A percentile compares a stretch with the other conserved stretches of the same genome.
Evolutionary conservation across 768 basidiomycete genomes (phyloP).

Genomic region (Leccinum boreale): DNA sequence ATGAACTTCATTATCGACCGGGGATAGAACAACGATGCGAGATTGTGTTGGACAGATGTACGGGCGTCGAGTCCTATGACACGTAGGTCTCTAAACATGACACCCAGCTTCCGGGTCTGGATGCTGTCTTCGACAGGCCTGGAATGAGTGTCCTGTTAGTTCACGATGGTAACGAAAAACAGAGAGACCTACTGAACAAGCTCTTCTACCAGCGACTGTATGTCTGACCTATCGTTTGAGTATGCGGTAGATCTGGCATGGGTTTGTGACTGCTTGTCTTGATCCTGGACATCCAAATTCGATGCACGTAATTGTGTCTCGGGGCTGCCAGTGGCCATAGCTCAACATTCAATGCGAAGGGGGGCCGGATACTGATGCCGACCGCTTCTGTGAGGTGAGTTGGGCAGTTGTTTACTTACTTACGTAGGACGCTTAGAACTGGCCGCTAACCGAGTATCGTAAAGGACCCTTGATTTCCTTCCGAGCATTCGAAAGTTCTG

Average conservation of each 20-base stretch:
- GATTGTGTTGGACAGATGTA: constrained; percentile 44
- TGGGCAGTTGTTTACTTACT: no score
- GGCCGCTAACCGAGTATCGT: no score
- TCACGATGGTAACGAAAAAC: neutral
- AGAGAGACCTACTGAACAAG: neutral
- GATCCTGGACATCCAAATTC: neutral
- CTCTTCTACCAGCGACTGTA: constrained; percentile 16
- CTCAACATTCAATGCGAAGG: no score
- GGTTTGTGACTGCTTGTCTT: neutral
- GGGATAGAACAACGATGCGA: constrained; percentile 37
- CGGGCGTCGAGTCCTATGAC: constrained; percentile 49
- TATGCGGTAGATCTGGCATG: neutral
- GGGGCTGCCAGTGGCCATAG: no score
- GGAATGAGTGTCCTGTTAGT: neutral
- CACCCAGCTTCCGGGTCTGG: constrained; percentile 43
- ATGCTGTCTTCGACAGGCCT: constrained; percentile 35
- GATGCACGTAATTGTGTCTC: neutral
- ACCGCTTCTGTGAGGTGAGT: no score
- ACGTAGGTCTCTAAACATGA: constrained; percentile 48
- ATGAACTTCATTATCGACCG: constrained; percentile 35
- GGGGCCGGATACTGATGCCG: no score
- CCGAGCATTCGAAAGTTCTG: no score
- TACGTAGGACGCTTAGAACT: no score
- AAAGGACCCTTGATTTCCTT: no score
- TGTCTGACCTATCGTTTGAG: neutral